Percentiles rank a stretch among this genome's conserved stretches.
Conservation (phyloP, 257 asterid species). For the Anisodus tanguticus region DNA sequence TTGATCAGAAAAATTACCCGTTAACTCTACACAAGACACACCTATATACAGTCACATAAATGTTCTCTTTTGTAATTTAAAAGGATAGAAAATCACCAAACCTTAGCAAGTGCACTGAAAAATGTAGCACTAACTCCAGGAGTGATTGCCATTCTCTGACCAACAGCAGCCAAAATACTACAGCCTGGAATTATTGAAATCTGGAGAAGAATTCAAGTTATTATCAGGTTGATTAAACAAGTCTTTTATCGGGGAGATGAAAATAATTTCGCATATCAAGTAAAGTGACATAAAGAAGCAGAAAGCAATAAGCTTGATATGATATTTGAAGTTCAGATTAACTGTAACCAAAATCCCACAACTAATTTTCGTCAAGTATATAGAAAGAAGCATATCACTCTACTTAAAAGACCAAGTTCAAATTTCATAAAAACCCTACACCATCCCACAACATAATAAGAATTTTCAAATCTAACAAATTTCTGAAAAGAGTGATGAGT, state of each 20-base stretch:
- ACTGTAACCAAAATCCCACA: background rate
- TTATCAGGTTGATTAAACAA: background rate
- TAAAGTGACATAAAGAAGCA: background rate
- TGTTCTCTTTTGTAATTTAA: background rate
- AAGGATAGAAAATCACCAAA: conserved; percentile 33
- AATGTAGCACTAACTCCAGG: conserved; percentile 99
- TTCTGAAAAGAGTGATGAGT: background rate
- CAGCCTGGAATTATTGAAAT: conserved; percentile 85
- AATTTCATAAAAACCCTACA: conserved; percentile 12
- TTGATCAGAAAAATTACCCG: background rate
- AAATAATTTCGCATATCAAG: conserved; percentile 9
- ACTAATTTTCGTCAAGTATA: background rate
- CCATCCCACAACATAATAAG: background rate
- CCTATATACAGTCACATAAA: conserved; percentile 4
- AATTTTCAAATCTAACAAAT: conserved; percentile 4
- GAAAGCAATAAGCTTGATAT: background rate
- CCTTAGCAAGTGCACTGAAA: conserved; percentile 98
- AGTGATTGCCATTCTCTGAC: conserved; percentile 99
- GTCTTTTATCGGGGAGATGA: background rate
- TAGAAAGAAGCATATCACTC: conserved; percentile 12
- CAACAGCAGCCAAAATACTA: conserved; percentile 97
- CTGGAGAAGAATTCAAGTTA: conserved; percentile 48
- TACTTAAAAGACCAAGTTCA: conserved; percentile 14
- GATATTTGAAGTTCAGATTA: background rate
- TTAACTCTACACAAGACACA: background rate